A percentile compares a stretch with the other conserved stretches of the same genome.
Conservation (phyloP, 768 basidiomycete species). For the Naganishia randhawae region DNA sequence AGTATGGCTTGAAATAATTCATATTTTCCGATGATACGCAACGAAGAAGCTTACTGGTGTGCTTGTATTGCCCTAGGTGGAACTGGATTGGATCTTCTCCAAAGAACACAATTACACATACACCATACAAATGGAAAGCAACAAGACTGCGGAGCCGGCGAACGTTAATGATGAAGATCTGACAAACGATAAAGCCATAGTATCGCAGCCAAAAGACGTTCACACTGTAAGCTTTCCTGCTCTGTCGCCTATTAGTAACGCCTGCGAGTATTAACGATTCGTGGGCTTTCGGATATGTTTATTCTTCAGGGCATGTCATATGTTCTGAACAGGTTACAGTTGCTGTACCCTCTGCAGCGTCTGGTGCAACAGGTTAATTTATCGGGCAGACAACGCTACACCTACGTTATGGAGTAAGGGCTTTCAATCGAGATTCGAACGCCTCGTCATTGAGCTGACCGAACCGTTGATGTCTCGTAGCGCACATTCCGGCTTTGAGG, state of each 20-base stretch:
- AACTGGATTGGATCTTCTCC: constrained; percentile 26
- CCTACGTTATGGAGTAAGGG: constrained; percentile 24
- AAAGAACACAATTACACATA: constrained; percentile 23
- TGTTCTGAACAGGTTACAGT: constrained; percentile 5
- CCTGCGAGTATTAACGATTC: no score
- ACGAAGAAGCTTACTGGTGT: not conserved
- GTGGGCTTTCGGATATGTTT: not conserved
- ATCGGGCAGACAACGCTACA: constrained; percentile 10
- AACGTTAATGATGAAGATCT: constrained; percentile 28
- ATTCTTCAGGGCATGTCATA: constrained; percentile 15
- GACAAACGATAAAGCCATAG: constrained; percentile 3
- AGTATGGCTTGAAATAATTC: not conserved
- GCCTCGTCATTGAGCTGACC: not conserved
- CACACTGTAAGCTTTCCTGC: constrained; percentile 18
- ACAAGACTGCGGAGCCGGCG: constrained; percentile 23
- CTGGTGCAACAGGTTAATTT: constrained; percentile 18
- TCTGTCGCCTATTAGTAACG: no score
- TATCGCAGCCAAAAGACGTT: constrained; percentile 23
- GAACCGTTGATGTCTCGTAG: not conserved
- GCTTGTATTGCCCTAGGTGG: not conserved
- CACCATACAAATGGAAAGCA: constrained; percentile 11
- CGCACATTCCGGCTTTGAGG: constrained; percentile 18
- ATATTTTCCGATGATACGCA: not conserved
- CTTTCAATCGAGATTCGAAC: not conserved
- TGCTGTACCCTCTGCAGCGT: constrained; percentile 18